Conservation (phyloP, 176 grass and related monocot species). For the Musa acuminata region DNA sequence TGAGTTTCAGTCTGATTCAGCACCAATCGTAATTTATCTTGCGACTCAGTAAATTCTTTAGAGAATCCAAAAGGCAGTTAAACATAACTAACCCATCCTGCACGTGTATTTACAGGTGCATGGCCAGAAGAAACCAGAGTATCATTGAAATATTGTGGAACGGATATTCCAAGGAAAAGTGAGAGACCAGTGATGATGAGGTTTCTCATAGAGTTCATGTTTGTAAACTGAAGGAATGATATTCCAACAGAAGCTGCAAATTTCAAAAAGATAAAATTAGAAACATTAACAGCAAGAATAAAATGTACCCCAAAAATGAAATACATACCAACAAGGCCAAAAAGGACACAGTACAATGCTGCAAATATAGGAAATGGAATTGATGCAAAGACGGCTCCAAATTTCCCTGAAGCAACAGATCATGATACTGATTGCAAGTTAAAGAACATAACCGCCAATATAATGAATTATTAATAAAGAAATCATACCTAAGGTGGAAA, state of each 20-base stretch:
- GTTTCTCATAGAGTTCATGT: constrained; percentile 54
- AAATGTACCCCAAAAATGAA: neutral
- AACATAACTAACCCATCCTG: constrained; percentile 35
- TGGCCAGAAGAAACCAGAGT: constrained; percentile 39
- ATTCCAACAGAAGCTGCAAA: constrained; percentile 51
- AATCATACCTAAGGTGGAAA: constrained; percentile 37
- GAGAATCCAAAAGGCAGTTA: neutral
- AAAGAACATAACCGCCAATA: neutral
- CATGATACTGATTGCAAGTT: neutral
- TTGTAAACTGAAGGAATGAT: constrained; percentile 50
- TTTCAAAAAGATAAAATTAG: neutral
- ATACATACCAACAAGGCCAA: constrained; percentile 35
- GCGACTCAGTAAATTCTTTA: neutral
- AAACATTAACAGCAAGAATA: neutral
- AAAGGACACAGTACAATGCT: constrained; percentile 46
- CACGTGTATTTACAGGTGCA: constrained; percentile 39
- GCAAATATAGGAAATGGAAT: constrained; percentile 53
- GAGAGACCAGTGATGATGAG: constrained; percentile 44
- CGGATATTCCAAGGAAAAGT: constrained; percentile 49
- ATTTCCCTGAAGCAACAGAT: constrained; percentile 35
- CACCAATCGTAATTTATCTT: too few species aligned
- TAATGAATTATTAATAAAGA: too few species aligned
- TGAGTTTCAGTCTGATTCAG: too few species aligned
- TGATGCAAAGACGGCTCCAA: constrained; percentile 50
- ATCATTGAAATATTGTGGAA: constrained; percentile 42